Base-by-base conservation (phyloP, 2,329 filamentous ascomycete genomes). In the Teratosphaeria destructans region DNA sequence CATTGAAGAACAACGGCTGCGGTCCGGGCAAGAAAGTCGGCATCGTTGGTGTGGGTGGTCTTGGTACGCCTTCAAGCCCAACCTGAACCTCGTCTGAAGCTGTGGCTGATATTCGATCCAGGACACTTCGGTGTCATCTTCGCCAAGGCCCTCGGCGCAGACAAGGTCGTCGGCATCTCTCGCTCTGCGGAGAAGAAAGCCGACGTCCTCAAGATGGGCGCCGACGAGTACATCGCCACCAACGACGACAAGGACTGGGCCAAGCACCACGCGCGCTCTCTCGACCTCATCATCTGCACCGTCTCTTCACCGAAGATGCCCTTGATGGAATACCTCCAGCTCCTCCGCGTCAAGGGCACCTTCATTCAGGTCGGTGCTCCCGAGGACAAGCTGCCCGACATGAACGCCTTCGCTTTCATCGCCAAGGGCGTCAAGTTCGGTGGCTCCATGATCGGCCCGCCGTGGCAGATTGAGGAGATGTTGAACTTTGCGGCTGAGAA, bases 11-110 rank as follows among this genome's bases (percentile, higher is more conserved):
- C 32, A 84, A 88, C 39, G 83, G 82, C 1, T 80, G 83, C 37
- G 88, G 88, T 0, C 85, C 86, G 0, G 88, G 88, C 4, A 89
- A 88, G 72, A 79, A 75, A 3, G 86, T 93, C 0, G 88, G 84
- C 0, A 82, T 93, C 57, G 77, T 90, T 12, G 88, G 88, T 6
- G 78, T 92, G 12, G 88, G 88, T 27, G 6, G 57, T 56, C 55
- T 57, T 14, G 49, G 58, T 52, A 49, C 32, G 34, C 26, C 26
- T 3, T 7, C 54, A 12, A 12, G 10, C 29, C 14, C 5, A 16
- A 43, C 32, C 29, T 56, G 32, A 6, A 5, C 11, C 12, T 10
- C 7, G 5, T 54, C 1, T 5, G 29, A 10, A 19, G 2, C 12
- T 12, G 23, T 29, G 12, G 54, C 54, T 52, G 54, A 60, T 16